Conservation (phyloP, 306 rosid genomes). For the Glycine latifolia region DNA sequence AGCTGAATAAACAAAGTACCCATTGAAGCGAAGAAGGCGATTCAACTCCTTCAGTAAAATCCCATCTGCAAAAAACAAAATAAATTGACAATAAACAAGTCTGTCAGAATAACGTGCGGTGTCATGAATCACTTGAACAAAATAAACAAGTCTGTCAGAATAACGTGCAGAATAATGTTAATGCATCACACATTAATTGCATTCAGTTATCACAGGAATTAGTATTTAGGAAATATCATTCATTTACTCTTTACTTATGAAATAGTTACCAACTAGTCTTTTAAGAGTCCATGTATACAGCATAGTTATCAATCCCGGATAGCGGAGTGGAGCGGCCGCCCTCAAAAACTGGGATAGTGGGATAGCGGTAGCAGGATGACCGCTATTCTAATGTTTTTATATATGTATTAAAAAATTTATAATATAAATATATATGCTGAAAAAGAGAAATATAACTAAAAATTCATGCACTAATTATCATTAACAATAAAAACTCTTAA, state of each 20-base stretch:
- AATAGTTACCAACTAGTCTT: neutral
- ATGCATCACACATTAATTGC: neutral
- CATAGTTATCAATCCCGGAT: too few species aligned
- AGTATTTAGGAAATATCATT: neutral
- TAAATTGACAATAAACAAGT: slow-evolving; percentile 17
- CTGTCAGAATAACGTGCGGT: neutral
- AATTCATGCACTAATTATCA: too few species aligned
- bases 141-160: slow-evolving; percentile 4
- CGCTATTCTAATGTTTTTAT: too few species aligned
- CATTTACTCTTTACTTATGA: neutral
- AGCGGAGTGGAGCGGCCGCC: too few species aligned
- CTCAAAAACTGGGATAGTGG: too few species aligned
- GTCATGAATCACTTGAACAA: too few species aligned
- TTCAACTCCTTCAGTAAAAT: slow-evolving; percentile 83
- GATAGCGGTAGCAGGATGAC: too few species aligned
- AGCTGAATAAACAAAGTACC: slow-evolving; percentile 90
- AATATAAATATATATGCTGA: too few species aligned
- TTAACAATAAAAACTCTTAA: too few species aligned
- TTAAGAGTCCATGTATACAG: neutral
- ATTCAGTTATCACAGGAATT: neutral
- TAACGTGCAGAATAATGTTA: neutral
- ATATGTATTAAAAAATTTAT: too few species aligned
- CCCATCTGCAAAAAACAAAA: slow-evolving; percentile 71
- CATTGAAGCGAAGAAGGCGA: slow-evolving; percentile 80
- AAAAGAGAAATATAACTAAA: too few species aligned